These are phyloP conservation scores for Capronia coronata DNA, from an alignment of 2,329 filamentous ascomycete species.

Conservation along the genomic window DNA sequence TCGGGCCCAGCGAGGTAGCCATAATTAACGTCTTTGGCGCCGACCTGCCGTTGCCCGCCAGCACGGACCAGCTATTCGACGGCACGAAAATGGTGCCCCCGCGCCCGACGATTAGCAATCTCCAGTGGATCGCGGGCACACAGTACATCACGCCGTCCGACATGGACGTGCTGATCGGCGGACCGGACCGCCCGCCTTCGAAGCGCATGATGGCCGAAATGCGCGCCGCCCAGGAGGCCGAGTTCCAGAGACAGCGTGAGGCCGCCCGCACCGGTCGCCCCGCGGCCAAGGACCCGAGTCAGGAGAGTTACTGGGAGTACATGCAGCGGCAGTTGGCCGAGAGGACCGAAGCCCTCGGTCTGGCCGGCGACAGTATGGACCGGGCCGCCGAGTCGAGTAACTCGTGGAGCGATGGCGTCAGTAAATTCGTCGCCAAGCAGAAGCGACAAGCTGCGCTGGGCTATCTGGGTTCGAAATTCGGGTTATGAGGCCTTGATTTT, in stretches of 20 bases:
- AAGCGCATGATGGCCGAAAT: slow-evolving; percentile 81
- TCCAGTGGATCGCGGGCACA: slow-evolving; percentile 95
- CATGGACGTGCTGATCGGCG: slow-evolving; percentile 84
- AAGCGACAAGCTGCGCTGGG: slow-evolving; percentile 79
- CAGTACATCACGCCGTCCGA: slow-evolving; percentile 83
- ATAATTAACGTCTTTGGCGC: slow-evolving; percentile 80
- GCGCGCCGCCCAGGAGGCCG: slow-evolving; percentile 61
- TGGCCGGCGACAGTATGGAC: slow-evolving; percentile 81
- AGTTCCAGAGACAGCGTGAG: slow-evolving; percentile 35
- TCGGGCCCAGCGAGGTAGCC: slow-evolving; percentile 76
- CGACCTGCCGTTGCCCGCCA: slow-evolving; percentile 56
- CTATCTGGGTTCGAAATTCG: slow-evolving; percentile 40
- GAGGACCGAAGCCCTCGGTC: slow-evolving; percentile 75
- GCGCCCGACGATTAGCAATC: slow-evolving; percentile 84
- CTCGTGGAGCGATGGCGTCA: slow-evolving; percentile 80
- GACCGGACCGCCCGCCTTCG: slow-evolving; percentile 77
- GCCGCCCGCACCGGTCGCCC: slow-evolving; percentile 35
- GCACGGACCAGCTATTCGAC: slow-evolving; percentile 72
- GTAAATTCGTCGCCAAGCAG: slow-evolving; percentile 78
- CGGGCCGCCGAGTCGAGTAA: slow-evolving; percentile 71
- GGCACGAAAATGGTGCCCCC: slow-evolving; percentile 65
- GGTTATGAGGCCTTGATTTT: slow-evolving; percentile 33
- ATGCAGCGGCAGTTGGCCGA: slow-evolving; percentile 83
- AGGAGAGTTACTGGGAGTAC: slow-evolving; percentile 66
- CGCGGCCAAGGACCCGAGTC: slow-evolving; percentile 33